Evolutionary conservation across 768 basidiomycete genomes (phyloP).

Genomic region (Gymnopilus dilepis): DNA sequence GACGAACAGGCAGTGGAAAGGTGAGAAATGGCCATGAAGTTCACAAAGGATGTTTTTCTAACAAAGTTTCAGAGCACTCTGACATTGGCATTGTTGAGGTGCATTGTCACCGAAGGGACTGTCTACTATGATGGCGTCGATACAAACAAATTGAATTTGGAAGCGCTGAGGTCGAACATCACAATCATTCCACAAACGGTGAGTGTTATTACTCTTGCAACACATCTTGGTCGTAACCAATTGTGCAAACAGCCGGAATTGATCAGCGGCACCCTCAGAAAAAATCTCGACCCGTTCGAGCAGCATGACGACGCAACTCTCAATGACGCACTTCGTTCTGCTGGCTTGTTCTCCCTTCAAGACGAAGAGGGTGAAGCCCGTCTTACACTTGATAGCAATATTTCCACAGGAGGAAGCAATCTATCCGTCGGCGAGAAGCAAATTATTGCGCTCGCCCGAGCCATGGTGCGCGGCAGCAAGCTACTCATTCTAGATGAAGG

Average conservation of each 20-base stretch:
- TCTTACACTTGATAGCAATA: constrained; percentile 7
- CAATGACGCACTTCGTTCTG: constrained; percentile 4
- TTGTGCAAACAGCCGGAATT: constrained; percentile 41
- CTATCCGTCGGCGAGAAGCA: constrained; percentile 7
- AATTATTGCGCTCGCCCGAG: constrained; percentile 4
- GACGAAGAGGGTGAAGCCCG: constrained; percentile 4
- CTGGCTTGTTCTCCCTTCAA: constrained; percentile 5
- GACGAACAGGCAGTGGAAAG: constrained; percentile 33
- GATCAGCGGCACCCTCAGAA: constrained; percentile 25
- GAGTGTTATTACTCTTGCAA: not conserved
- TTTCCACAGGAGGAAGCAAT: constrained; percentile 1
- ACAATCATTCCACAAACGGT: constrained; percentile 60
- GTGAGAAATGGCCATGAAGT: constrained; percentile 3
- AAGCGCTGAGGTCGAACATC: constrained; percentile 56
- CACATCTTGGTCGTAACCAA: constrained; percentile 31
- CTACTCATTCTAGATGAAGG: constrained; percentile 5
- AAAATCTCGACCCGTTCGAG: constrained; percentile 5
- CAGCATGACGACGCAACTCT: constrained; percentile 4
- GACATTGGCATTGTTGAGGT: constrained; percentile 47
- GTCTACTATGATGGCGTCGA: constrained; percentile 57
- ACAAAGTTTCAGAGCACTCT: constrained; percentile 25
- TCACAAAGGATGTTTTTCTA: not conserved
- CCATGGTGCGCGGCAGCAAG: constrained; percentile 7
- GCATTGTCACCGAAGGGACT: constrained; percentile 56
- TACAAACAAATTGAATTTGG: constrained; percentile 52